Conservation (phyloP, 176 grass and related monocot species). For the Musa beccarii region DNA sequence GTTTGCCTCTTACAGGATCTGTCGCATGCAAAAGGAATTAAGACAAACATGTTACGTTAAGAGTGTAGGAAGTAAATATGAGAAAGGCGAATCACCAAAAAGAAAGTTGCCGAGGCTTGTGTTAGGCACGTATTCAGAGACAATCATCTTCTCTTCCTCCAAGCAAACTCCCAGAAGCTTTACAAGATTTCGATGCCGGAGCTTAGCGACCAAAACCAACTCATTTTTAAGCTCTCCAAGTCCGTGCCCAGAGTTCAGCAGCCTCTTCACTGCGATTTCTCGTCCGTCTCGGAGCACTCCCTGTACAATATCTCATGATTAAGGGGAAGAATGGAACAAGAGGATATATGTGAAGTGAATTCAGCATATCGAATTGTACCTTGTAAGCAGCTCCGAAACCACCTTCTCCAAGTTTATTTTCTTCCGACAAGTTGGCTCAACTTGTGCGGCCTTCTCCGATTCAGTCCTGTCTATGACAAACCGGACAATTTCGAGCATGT, state of each 20-base stretch:
- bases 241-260: conserved; percentile 11
- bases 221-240: conserved; percentile 25
- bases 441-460: no score
- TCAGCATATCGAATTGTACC: neutral
- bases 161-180: conserved; percentile 29
- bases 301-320: neutral
- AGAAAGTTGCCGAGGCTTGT: conserved; percentile 28
- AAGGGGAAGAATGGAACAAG: no score
- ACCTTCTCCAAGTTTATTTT: neutral
- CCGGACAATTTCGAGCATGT: no score
- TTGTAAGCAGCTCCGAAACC: neutral
- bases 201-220: conserved; percentile 23
- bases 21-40: no score
- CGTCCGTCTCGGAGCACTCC: conserved; percentile 13
- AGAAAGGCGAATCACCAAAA: conserved; percentile 8
- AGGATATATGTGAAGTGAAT: no score
- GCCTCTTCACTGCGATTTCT: conserved; percentile 29
- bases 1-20: no score
- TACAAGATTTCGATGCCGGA: conserved; percentile 29
- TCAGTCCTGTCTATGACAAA: no score
- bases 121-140: conserved; percentile 30
- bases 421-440: no score
- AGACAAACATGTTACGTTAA: no score
- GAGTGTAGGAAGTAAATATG: no score
- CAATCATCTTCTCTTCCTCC: conserved; percentile 29